These are phyloP conservation scores for Zopfia rhizophila DNA, from an alignment of 2,329 filamentous ascomycete species.

Conservation along the genomic window DNA sequence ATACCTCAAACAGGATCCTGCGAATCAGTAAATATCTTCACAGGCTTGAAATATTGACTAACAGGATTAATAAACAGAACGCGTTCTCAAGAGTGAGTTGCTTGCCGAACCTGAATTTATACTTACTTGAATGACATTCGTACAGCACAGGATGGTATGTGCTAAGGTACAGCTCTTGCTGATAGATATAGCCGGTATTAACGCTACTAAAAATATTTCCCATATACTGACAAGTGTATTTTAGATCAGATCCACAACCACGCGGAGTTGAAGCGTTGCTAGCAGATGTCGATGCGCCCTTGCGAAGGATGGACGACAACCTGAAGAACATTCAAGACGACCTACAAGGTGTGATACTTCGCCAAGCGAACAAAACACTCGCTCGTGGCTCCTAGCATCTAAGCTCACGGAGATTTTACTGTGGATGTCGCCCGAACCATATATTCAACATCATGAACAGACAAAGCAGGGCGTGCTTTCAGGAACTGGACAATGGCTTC, in stretches of 20 bases:
- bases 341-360: conserved; percentile 18
- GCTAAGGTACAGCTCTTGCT: conserved; percentile 17
- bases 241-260: conserved; percentile 18
- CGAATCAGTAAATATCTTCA: conserved; percentile 15
- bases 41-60: conserved; percentile 2
- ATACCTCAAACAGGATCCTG: conserved; percentile 20
- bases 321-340: conserved; percentile 21
- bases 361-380: not conserved
- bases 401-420: conserved; percentile 18
- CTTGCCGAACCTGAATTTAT: conserved; percentile 12
- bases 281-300: conserved; percentile 12
- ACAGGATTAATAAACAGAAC: conserved; percentile 11
- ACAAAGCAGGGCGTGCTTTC: conserved; percentile 17
- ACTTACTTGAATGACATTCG: conserved; percentile 14
- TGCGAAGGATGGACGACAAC: conserved; percentile 20
- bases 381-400: conserved; percentile 14
- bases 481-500: conserved; percentile 28
- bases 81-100: conserved; percentile 16
- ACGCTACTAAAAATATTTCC: not conserved
- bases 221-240: conserved; percentile 7
- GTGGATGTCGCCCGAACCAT: conserved; percentile 26
- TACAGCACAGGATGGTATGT: conserved; percentile 15
- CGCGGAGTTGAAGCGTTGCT: conserved; percentile 13
- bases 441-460: conserved; percentile 25
- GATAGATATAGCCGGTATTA: conserved; percentile 21